Conservation (phyloP, 1,284 basidiomycete genomes). For the Nidula niveotomentosa region DNA sequence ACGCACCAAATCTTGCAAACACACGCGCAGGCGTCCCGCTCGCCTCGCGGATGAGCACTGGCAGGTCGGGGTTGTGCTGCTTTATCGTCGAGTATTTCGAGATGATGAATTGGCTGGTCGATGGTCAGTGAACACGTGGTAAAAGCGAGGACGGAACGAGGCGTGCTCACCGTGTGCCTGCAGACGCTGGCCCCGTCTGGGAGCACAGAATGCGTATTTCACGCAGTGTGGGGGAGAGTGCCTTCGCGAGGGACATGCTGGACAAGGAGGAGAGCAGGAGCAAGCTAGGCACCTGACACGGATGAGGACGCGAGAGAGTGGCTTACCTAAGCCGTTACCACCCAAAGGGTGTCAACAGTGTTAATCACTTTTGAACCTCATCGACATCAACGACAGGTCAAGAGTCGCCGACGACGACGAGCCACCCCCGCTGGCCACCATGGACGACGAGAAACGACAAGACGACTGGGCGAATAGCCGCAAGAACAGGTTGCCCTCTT, state of each 20-base stretch:
- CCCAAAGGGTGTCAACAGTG: slow-evolving; percentile 14
- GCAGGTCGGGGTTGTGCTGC: slow-evolving; percentile 87
- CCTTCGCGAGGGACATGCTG: slow-evolving; percentile 75
- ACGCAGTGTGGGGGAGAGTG: slow-evolving; percentile 79
- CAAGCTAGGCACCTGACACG: slow-evolving; percentile 7
- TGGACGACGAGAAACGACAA: slow-evolving; percentile 61
- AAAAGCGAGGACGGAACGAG: not conserved
- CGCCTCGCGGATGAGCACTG: slow-evolving; percentile 91
- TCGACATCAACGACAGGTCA: slow-evolving; percentile 23
- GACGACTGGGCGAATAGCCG: slow-evolving; percentile 70
- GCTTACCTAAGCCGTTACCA: slow-evolving; percentile 33
- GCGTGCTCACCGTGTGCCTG: slow-evolving; percentile 73
- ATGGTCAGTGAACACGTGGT: slow-evolving; percentile 20
- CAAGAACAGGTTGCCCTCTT: slow-evolving; percentile 73
- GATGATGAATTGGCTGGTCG: slow-evolving; percentile 77
- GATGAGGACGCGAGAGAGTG: slow-evolving; percentile 6
- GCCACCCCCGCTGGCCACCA: slow-evolving; percentile 17
- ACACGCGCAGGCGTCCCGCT: slow-evolving; percentile 83
- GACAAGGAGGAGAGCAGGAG: slow-evolving; percentile 11
- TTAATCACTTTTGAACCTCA: slow-evolving; percentile 15
- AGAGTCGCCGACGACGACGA: slow-evolving; percentile 20
- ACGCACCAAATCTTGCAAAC: slow-evolving; percentile 91
- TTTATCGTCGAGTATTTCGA: slow-evolving; percentile 83
- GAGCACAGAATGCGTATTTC: slow-evolving; percentile 89
- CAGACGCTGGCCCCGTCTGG: slow-evolving; percentile 77